Percentiles rank a stretch among this genome's conserved stretches.
Conservation (phyloP, 306 rosid species). For the Prunus kanzakura region DNA sequence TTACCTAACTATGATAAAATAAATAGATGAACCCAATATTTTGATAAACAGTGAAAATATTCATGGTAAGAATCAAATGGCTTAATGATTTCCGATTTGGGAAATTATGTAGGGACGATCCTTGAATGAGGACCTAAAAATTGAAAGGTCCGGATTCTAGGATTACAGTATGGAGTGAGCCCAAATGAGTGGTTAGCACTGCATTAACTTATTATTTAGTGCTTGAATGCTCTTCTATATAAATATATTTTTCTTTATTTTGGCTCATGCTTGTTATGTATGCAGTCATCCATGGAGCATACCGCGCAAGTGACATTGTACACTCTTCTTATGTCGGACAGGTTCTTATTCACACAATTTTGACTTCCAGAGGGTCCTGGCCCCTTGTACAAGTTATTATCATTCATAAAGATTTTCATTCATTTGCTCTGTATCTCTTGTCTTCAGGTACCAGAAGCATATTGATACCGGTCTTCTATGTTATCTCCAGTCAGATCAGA, state of each 20-base stretch:
- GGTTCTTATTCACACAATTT: constrained; percentile 36
- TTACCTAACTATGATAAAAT: too few species aligned
- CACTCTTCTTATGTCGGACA: constrained; percentile 90
- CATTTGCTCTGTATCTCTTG: constrained; percentile 20
- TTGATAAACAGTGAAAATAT: too few species aligned
- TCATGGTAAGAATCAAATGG: too few species aligned
- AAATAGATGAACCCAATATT: too few species aligned
- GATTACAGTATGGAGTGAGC: too few species aligned
- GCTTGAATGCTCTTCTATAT: too few species aligned
- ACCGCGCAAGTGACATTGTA: constrained; percentile 86
- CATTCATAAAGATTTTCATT: constrained; percentile 3
- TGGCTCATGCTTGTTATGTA: constrained; percentile 24
- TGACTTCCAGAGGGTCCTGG: not conserved
- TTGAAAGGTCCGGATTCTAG: too few species aligned
- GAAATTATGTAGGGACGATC: too few species aligned
- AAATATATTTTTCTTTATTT: not conserved
- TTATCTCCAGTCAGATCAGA: constrained; percentile 80
- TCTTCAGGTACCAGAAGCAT: constrained; percentile 62
- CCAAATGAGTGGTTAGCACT: too few species aligned
- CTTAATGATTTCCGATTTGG: too few species aligned
- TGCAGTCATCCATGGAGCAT: constrained; percentile 85
- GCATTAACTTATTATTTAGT: too few species aligned
- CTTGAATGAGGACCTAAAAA: too few species aligned
- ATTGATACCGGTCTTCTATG: constrained; percentile 85
- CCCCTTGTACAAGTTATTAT: not conserved